Evolutionary conservation across 208 protist genomes (phyloP).

Genomic region (Crithidia brevicula): DNA sequence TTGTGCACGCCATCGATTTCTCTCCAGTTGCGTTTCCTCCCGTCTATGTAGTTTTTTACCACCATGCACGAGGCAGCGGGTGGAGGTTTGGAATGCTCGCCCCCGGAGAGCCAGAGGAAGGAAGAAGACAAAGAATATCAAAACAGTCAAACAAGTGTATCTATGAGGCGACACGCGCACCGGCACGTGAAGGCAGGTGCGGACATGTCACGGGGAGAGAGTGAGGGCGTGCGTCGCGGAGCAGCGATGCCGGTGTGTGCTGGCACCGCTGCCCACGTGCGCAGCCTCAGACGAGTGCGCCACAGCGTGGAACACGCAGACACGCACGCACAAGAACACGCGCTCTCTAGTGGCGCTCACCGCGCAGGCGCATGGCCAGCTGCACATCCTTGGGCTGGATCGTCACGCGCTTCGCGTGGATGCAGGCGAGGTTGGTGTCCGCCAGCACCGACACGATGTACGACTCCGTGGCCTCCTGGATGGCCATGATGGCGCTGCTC

Average conservation of each 20-base stretch:
- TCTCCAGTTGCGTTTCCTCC: not conserved
- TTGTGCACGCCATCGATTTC: too few species aligned
- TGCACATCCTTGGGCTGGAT: slow-evolving; percentile 79
- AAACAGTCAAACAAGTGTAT: slow-evolving; percentile 6
- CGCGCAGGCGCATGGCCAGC: not conserved
- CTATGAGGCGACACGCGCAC: slow-evolving; percentile 1
- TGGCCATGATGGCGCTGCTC: slow-evolving; percentile 74
- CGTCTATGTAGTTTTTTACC: not conserved
- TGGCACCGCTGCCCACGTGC: not conserved
- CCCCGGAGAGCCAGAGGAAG: not conserved
- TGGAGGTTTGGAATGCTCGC: not conserved
- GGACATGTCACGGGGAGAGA: not conserved
- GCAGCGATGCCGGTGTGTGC: not conserved
- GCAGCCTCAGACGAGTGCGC: not conserved
- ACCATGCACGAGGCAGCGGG: not conserved
- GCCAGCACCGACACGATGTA: slow-evolving; percentile 93
- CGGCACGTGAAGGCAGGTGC: too few species aligned
- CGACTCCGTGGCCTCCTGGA: slow-evolving; percentile 92
- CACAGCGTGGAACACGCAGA: not conserved
- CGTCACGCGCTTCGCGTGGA: slow-evolving; percentile 89
- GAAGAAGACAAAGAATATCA: not conserved
- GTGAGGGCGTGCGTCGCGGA: not conserved
- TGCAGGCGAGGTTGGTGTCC: slow-evolving; percentile 90
- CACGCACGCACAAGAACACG: not conserved
- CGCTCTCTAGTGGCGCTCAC: not conserved